A percentile compares a stretch with the other conserved stretches of the same genome.
phyloP scores from a whole-genome alignment of 768 basidiomycete species.

The Naematelia encephala region DNA sequence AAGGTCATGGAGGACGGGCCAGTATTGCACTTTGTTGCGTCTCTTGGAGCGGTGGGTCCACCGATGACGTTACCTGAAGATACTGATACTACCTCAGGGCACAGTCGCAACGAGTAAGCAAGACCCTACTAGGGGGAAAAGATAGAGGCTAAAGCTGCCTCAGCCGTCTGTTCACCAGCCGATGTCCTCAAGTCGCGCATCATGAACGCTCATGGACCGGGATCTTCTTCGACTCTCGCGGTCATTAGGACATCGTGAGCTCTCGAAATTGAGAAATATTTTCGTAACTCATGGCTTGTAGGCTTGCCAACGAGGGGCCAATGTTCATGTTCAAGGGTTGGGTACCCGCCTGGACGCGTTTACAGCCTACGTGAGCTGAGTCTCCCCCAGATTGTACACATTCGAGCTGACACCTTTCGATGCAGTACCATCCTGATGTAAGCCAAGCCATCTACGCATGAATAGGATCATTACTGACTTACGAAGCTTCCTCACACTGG shows the following conservation, averaged over 20 bases:
- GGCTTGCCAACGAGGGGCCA: slow-evolving; percentile 37
- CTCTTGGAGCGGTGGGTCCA: slow-evolving; percentile 70
- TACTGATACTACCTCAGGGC: slow-evolving; percentile 14
- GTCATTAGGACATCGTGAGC: slow-evolving; percentile 39
- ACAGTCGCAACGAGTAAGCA: slow-evolving; percentile 41
- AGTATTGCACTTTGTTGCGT: slow-evolving; percentile 74
- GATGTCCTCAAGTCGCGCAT: slow-evolving; percentile 45
- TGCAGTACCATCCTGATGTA: slow-evolving; percentile 34
- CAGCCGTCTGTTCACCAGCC: slow-evolving; percentile 44
- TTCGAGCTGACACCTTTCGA: neutral
- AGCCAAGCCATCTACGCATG: slow-evolving; percentile 8
- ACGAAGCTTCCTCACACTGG: slow-evolving; percentile 37
- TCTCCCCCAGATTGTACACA: neutral
- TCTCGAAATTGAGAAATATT: neutral
- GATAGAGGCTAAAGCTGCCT: slow-evolving; percentile 10
- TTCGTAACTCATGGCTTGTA: slow-evolving; percentile 8
- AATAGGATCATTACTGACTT: slow-evolving; percentile 7
- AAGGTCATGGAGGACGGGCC: slow-evolving; percentile 77
- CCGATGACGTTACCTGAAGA: neutral
- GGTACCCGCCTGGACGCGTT: slow-evolving; percentile 45
- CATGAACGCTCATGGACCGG: slow-evolving; percentile 44
- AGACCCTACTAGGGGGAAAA: too few relatives aligned
- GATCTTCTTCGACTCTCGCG: slow-evolving; percentile 24
- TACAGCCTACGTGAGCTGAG: slow-evolving; percentile 38
- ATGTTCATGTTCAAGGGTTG: slow-evolving; percentile 47